Conservation (phyloP, 768 basidiomycete species). For the Lentinula raphanica region DNA sequence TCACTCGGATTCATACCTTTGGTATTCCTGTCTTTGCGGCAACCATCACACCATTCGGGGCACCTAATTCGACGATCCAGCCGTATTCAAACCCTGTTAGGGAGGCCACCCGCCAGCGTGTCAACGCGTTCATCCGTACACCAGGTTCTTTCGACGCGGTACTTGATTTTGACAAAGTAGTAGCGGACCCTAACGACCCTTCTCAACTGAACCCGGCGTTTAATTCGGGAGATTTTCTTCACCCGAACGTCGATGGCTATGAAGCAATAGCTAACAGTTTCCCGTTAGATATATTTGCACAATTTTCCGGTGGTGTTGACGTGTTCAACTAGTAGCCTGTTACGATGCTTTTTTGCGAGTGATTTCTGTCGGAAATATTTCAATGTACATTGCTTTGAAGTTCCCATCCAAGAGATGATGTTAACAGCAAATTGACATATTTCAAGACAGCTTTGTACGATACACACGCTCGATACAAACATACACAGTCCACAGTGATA, state of each 20-base stretch:
- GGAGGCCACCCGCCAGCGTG: conserved; percentile 35
- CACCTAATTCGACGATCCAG: conserved; percentile 25
- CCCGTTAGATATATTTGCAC: conserved; percentile 32
- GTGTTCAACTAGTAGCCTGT: background rate
- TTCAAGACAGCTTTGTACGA: too few species aligned
- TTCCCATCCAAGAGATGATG: too few species aligned
- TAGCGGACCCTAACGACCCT: conserved; percentile 32
- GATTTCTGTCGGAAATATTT: too few species aligned
- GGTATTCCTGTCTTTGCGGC: conserved; percentile 42
- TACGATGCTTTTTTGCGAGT: too few species aligned
- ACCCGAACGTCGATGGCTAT: conserved; percentile 44
- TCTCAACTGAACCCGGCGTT: conserved; percentile 31
- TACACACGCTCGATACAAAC: too few species aligned
- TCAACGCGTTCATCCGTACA: conserved; percentile 39
- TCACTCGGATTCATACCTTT: conserved; percentile 33
- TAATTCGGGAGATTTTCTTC: conserved; percentile 43
- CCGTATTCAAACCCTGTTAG: conserved; percentile 33
- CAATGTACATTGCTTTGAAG: too few species aligned
- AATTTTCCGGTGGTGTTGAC: conserved; percentile 20
- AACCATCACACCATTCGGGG: conserved; percentile 42
- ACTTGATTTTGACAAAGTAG: conserved; percentile 40
- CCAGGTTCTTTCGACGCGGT: conserved; percentile 40
- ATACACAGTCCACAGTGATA: too few species aligned
- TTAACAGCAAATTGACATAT: too few species aligned
- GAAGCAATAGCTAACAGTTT: conserved; percentile 36